A percentile compares a stretch with the other conserved stretches of the same genome.
phyloP scores from a whole-genome alignment of 495 filamentous ascomycete genomes.

The Penicillium egyptiacum region DNA sequence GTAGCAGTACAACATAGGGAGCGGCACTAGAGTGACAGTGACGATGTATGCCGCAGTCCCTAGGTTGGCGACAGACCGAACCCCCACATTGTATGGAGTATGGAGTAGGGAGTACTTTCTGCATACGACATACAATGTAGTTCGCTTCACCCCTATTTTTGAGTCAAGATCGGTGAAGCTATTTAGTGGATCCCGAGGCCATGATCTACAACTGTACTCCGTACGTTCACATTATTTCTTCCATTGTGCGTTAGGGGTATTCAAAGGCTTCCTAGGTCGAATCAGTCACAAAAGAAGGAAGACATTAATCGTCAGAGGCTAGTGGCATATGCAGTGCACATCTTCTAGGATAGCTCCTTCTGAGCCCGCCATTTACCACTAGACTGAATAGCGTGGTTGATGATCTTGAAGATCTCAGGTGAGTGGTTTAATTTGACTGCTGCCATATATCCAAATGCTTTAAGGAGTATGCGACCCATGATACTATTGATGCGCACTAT shows the following conservation, averaged over 20 bases:
- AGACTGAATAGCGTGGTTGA: not conserved
- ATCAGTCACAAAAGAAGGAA: not conserved
- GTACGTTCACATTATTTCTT: not conserved
- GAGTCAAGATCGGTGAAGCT: not conserved
- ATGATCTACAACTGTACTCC: conserved; percentile 1
- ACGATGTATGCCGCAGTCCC: not conserved
- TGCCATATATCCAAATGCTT: not conserved
- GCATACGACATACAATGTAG: not conserved
- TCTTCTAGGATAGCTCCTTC: too few relatives aligned
- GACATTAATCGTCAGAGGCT: not conserved
- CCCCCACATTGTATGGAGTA: not conserved
- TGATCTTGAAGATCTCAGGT: not conserved
- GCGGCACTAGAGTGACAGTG: not conserved
- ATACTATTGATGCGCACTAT: not conserved
- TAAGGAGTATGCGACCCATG: not conserved
- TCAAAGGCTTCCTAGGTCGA: not conserved
- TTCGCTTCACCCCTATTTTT: conserved; percentile 3
- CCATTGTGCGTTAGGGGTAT: not conserved
- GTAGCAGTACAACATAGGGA: not conserved
- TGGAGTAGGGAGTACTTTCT: not conserved
- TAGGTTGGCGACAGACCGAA: not conserved
- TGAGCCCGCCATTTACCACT: not conserved
- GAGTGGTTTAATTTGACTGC: not conserved
- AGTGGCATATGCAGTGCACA: too few relatives aligned
- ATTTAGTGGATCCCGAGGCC: not conserved